Evolutionary conservation across 179 eudicot species (phyloP).

Genomic region (Beta lomatogona): DNA sequence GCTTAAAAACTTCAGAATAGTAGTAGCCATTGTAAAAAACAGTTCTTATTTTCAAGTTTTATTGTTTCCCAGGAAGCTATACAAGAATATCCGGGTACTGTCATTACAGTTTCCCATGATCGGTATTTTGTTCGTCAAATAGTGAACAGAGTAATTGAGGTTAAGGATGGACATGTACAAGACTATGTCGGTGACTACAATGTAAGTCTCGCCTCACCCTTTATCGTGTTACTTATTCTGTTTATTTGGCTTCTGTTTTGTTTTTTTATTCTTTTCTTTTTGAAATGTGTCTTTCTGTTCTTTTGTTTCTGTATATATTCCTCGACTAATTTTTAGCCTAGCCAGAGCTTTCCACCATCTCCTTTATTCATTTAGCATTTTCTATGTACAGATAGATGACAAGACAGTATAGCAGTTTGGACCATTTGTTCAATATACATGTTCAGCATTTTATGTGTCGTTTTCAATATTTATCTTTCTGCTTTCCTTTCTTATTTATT

Average conservation of each 20-base stretch:
- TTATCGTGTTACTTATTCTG: background rate
- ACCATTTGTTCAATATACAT: background rate
- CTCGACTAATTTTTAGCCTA: background rate
- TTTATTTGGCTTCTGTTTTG: background rate
- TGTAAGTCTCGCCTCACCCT: constrained; percentile 46
- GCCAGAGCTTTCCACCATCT: background rate
- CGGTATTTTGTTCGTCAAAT: constrained; percentile 90
- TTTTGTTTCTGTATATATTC: background rate
- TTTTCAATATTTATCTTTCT: too few relatives aligned
- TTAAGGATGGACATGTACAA: constrained; percentile 67
- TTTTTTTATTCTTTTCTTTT: too few relatives aligned
- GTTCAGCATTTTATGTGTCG: background rate
- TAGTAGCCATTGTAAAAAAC: background rate
- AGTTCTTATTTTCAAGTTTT: background rate
- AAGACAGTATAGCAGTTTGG: background rate
- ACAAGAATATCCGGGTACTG: constrained; percentile 83
- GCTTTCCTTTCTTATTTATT: background rate
- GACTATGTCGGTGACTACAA: constrained; percentile 93
- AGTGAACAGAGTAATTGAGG: constrained; percentile 93
- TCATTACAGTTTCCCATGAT: constrained; percentile 93
- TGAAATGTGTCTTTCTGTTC: background rate
- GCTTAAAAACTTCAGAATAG: background rate
- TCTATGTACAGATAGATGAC: background rate
- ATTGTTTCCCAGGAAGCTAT: constrained; percentile 75
- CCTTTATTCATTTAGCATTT: background rate